Base-by-base conservation (phyloP, 2,329 filamentous ascomycete genomes). In the Colletotrichum somersetense region DNA sequence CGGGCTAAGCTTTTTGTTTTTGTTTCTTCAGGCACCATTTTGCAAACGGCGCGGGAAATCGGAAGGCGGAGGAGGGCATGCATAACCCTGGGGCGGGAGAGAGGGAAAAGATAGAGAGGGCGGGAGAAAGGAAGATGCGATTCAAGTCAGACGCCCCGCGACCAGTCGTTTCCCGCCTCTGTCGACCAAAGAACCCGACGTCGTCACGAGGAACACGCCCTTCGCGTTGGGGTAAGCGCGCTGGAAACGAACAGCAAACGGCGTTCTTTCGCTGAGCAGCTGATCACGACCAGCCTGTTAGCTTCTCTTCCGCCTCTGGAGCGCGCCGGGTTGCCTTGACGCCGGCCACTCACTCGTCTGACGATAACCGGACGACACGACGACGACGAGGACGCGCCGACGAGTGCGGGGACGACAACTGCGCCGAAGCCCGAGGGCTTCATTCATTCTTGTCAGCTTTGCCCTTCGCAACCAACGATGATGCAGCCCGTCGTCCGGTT, bases 131-230 rank as follows among this genome's bases (percentile, higher is more conserved):
- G 46, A 18, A 26, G 55, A 55, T 42, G 26, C 40, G 59, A 71
- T 5, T 67, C 62, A 71, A 57, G 46, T 50, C 68, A 53, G 33
- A 18, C 20, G 52, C 5, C 44, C 62, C 46, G 11, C 38, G 67
- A 48, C 71, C 71, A 73, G 71, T 73, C 62, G 57, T 71, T 73
- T 71, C 50, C 44, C 50, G 35, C 50, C 71, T 62, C 71, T 67
- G 67, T 73, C 61, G 18, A 62, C 66, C 48, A 10, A 12, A 18
- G 30, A 58, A 23, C 53, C 20, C 20, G 55, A 57, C 38, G 46
- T 69, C 55, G 70, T 72, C 70, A 69, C 46, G 64, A 69, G 59
- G 55, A 64, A 55, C 53, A 59, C 58, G 30, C 57, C 42, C 56
- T 40, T 42, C 18, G 69, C 66, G 66, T 72, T 65, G 70, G 70